phyloP scores from a whole-genome alignment of 495 filamentous ascomycete genomes.

The Penicillium canescens region DNA sequence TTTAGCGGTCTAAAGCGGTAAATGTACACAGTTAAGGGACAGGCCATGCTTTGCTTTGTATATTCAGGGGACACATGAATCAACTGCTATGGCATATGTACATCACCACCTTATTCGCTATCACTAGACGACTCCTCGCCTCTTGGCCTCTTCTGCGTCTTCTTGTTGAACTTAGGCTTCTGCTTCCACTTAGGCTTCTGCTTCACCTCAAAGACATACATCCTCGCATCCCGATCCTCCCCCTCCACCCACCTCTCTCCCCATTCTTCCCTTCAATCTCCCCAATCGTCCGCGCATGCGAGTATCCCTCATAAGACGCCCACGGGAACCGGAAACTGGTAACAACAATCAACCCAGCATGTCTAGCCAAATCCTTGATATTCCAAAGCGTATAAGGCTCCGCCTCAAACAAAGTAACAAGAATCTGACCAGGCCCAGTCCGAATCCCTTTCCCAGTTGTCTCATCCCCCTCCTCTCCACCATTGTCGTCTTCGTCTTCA shows the following conservation, averaged over 20 bases:
- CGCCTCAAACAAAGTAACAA: constrained; percentile 89
- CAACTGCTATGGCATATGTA: not conserved
- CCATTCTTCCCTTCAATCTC: constrained; percentile 62
- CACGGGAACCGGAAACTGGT: constrained; percentile 78
- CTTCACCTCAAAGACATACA: constrained; percentile 74
- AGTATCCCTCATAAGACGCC: constrained; percentile 77
- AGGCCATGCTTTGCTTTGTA: too few species aligned
- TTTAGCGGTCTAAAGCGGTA: too few species aligned
- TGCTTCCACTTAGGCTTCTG: constrained; percentile 42
- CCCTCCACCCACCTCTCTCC: constrained; percentile 68
- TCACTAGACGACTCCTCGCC: constrained; percentile 47
- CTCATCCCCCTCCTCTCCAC: constrained; percentile 10
- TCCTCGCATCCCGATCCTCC: constrained; percentile 72
- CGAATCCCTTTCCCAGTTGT: constrained; percentile 22
- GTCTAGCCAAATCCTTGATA: constrained; percentile 78
- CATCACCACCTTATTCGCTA: constrained; percentile 22
- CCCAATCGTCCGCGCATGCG: constrained; percentile 84
- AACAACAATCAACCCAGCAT: constrained; percentile 72
- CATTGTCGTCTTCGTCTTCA: constrained; percentile 15
- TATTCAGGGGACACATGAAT: not conserved
- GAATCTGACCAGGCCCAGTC: constrained; percentile 59
- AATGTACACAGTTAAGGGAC: too few species aligned
- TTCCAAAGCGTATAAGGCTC: constrained; percentile 97
- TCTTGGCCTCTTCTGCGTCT: constrained; percentile 41
- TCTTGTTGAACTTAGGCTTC: constrained; percentile 5